phyloP scores from a whole-genome alignment of 2,329 filamentous ascomycete species.

The Lachnellula cervina region DNA sequence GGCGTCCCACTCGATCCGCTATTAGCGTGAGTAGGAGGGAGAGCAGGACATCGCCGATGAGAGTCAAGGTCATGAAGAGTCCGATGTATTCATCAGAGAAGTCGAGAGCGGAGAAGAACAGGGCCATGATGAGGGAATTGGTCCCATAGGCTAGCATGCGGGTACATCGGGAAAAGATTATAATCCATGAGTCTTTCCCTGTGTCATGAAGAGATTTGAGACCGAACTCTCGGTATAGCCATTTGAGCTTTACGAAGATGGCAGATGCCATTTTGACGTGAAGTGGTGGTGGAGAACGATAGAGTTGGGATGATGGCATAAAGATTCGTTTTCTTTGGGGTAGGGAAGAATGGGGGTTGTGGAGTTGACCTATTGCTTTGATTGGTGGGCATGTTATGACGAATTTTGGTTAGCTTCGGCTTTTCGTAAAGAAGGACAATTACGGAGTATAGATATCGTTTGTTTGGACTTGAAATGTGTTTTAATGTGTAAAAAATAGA shows the following conservation, averaged over 20 bases:
- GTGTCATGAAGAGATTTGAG: constrained; percentile 40
- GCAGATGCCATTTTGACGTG: too few relatives aligned
- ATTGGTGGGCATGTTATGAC: too few relatives aligned
- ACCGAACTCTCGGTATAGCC: constrained; percentile 37
- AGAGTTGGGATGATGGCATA: too few relatives aligned
- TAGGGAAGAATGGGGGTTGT: too few relatives aligned
- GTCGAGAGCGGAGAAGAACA: constrained; percentile 47
- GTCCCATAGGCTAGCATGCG: constrained; percentile 58
- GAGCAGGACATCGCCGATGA: constrained; percentile 53
- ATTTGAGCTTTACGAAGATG: constrained; percentile 8
- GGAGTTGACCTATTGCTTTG: too few relatives aligned
- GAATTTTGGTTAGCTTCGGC: too few relatives aligned
- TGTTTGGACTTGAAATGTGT: too few relatives aligned
- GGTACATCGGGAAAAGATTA: constrained; percentile 52
- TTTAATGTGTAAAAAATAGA: too few relatives aligned
- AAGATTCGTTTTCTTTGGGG: too few relatives aligned
- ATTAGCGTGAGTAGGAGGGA: constrained; percentile 53
- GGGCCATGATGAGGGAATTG: constrained; percentile 51
- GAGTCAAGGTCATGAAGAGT: constrained; percentile 59
- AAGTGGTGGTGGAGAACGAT: too few relatives aligned
- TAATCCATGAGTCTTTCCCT: constrained; percentile 47
- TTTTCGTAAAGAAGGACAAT: too few relatives aligned
- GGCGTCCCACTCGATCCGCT: constrained; percentile 53
- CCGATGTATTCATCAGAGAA: constrained; percentile 50
- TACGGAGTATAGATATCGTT: too few relatives aligned